phyloP scores from a whole-genome alignment of 106 monocot species.

The Dendrobium officinale region DNA sequence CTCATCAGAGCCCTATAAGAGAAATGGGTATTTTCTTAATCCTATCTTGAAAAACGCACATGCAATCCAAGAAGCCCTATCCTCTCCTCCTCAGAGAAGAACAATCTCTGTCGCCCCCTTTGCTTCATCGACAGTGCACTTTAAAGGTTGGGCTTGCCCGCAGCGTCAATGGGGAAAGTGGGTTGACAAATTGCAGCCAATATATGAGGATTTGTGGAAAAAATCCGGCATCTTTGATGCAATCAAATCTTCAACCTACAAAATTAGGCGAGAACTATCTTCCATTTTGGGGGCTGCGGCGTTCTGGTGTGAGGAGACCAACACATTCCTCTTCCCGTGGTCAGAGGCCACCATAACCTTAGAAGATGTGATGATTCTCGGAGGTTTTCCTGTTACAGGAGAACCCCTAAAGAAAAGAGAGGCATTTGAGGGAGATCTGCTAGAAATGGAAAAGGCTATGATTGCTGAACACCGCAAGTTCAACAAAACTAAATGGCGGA shows the following conservation, averaged over 20 bases:
- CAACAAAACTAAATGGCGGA: constrained; percentile 48
- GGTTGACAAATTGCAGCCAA: constrained; percentile 46
- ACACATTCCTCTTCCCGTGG: constrained; percentile 78
- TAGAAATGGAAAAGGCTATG: constrained; percentile 31
- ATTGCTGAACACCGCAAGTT: constrained; percentile 32
- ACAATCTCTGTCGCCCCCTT: constrained; percentile 1
- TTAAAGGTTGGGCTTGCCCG: constrained; percentile 55
- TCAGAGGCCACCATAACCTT: constrained; percentile 60
- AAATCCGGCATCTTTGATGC: constrained; percentile 55
- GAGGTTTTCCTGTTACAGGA: constrained; percentile 46
- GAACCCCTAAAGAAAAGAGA: constrained; percentile 24
- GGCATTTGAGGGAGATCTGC: constrained; percentile 21
- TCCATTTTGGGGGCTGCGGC: constrained; percentile 24
- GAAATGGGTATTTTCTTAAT: constrained; percentile 51
- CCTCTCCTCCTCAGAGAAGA: constrained; percentile 9
- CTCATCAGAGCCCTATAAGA: constrained; percentile 19
- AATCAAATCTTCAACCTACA: constrained; percentile 41
- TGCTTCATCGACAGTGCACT: constrained; percentile 12
- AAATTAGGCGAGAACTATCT: constrained; percentile 34
- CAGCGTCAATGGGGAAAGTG: constrained; percentile 46
- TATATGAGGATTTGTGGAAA: constrained; percentile 42
- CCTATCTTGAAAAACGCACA: constrained; percentile 14
- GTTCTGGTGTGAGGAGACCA: constrained; percentile 54
- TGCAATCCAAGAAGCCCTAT: constrained; percentile 6
- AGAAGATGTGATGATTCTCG: constrained; percentile 65